Conservation (phyloP, 2,329 filamentous ascomycete genomes). For the Metarhizium brunneum region DNA sequence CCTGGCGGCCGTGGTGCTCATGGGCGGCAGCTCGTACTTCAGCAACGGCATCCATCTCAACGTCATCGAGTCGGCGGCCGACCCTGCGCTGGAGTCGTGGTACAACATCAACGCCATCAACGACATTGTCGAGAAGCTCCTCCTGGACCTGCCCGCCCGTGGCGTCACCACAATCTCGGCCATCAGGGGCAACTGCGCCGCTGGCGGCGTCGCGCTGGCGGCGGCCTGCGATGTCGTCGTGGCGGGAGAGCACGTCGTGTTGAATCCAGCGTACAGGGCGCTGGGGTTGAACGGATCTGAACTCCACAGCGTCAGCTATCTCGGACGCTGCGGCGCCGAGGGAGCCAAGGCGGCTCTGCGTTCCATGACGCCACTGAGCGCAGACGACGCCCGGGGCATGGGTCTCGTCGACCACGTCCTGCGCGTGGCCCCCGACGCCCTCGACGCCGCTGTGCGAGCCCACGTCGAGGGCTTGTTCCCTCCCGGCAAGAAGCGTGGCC, state of each 20-base stretch:
- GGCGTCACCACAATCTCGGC: slow-evolving; percentile 28
- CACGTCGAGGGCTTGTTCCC: slow-evolving; percentile 21
- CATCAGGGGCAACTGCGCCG: slow-evolving; percentile 30
- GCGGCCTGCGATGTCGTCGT: slow-evolving; percentile 27
- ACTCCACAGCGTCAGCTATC: slow-evolving; percentile 30
- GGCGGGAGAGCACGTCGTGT: slow-evolving; percentile 25
- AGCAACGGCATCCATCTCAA: slow-evolving; percentile 34
- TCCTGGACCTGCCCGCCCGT: slow-evolving; percentile 25
- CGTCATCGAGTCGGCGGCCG: slow-evolving; percentile 28
- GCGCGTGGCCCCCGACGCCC: slow-evolving; percentile 18
- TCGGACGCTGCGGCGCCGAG: slow-evolving; percentile 24
- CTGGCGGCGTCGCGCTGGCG: slow-evolving; percentile 32
- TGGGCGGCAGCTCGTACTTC: slow-evolving; percentile 27
- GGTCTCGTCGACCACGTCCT: slow-evolving; percentile 30
- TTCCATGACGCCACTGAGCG: slow-evolving; percentile 28
- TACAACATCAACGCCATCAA: slow-evolving; percentile 34
- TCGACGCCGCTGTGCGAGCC: slow-evolving; percentile 25
- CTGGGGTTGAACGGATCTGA: slow-evolving; percentile 29
- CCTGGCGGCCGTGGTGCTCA: slow-evolving; percentile 29
- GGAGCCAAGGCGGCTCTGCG: slow-evolving; percentile 21
- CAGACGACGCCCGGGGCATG: slow-evolving; percentile 25
- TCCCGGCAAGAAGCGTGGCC: neutral
- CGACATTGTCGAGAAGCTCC: slow-evolving; percentile 27
- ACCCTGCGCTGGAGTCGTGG: slow-evolving; percentile 30
- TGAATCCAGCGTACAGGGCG: slow-evolving; percentile 32